These are phyloP conservation scores for Zoysia matrella DNA, from an alignment of 202 grass and related monocot genomes.

Conservation along the genomic window DNA sequence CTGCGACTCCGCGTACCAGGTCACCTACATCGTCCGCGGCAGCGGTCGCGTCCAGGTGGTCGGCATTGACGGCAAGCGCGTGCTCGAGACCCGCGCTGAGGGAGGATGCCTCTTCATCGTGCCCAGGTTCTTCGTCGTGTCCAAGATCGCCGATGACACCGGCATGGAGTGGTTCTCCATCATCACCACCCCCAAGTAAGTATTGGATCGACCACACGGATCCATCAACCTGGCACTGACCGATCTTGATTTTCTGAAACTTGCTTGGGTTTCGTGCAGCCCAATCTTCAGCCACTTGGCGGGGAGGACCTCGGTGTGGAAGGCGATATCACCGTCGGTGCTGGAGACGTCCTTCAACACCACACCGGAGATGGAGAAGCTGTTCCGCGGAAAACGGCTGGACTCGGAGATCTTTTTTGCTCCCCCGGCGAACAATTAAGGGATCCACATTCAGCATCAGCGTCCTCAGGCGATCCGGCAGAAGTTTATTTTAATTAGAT, in stretches of 20 bases:
- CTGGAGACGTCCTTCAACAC: conserved; percentile 70
- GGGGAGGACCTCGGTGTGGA: conserved; percentile 88
- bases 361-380: conserved; percentile 74
- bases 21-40: conserved; percentile 75
- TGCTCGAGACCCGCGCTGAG: conserved; percentile 61
- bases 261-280: conserved; percentile 34
- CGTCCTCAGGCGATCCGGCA: not conserved
- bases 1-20: conserved; percentile 85
- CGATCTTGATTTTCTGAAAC: not conserved
- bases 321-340: conserved; percentile 78
- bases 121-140: conserved; percentile 81
- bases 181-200: conserved; percentile 88
- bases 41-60: conserved; percentile 76
- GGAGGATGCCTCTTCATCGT: conserved; percentile 78
- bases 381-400: conserved; percentile 75
- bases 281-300: conserved; percentile 84
- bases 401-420: conserved; percentile 91
- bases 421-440: conserved; percentile 15
- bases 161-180: conserved; percentile 97
- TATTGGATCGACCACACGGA: too few species aligned
- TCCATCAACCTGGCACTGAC: too few species aligned
- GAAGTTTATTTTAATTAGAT: not conserved
- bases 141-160: conserved; percentile 71
- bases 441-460: not conserved
- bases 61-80: conserved; percentile 63